These are phyloP conservation scores for Aspergillus melleus DNA, from an alignment of 2,329 filamentous ascomycete genomes.

Conservation along the genomic window DNA sequence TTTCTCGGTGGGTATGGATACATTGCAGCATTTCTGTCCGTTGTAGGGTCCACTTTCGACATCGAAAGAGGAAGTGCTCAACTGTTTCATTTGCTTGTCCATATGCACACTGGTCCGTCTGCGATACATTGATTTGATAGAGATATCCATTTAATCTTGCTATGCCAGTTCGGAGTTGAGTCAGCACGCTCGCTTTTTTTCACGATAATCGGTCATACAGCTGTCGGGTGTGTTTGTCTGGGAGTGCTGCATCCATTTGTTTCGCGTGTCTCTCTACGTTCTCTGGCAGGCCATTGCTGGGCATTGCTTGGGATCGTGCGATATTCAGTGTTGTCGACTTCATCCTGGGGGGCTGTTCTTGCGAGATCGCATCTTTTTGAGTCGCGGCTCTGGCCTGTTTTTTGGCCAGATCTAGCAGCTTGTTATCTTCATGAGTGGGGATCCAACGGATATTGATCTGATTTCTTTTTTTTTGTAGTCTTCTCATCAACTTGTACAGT, in stretches of 20 bases:
- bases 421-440: constrained; percentile 16
- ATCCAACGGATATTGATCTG: constrained; percentile 19
- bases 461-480: constrained; percentile 21
- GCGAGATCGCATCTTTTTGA: constrained; percentile 17
- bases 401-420: constrained; percentile 19
- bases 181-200: too few relatives aligned
- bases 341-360: constrained; percentile 19
- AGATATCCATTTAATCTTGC: constrained; percentile 26
- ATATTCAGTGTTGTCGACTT: constrained; percentile 20
- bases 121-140: constrained; percentile 1
- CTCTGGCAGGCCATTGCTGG: too few relatives aligned
- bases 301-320: too few relatives aligned
- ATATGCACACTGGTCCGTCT: constrained; percentile 20
- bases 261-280: too few relatives aligned
- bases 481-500: constrained; percentile 24
- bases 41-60: constrained; percentile 26
- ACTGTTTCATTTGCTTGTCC: constrained; percentile 24
- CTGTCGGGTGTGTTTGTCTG: too few relatives aligned
- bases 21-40: constrained; percentile 24
- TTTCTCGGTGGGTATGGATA: constrained; percentile 22
- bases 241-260: too few relatives aligned
- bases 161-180: too few relatives aligned
- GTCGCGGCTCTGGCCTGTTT: constrained; percentile 21
- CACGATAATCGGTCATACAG: too few relatives aligned
- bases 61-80: constrained; percentile 29